These are phyloP conservation scores for Alternaria sp. DNA, from an alignment of 2,329 filamentous ascomycete species.

Conservation along the genomic window DNA sequence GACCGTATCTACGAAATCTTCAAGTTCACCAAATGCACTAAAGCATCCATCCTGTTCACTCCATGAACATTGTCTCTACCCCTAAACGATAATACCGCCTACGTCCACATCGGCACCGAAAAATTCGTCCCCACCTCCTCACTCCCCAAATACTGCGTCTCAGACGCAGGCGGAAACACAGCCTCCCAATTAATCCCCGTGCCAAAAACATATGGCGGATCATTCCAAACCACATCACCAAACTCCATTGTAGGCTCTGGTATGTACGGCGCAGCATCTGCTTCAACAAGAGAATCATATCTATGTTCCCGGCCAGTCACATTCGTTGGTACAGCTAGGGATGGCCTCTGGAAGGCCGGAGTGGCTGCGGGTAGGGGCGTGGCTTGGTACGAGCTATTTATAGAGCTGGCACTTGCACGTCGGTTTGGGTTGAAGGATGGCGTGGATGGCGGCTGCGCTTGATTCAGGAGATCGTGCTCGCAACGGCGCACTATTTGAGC, in stretches of 20 bases:
- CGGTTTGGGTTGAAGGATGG: not conserved
- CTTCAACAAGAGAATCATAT: not conserved
- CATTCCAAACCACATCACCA: slow-evolving; percentile 5
- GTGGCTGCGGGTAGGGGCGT: not conserved
- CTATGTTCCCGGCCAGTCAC: not conserved
- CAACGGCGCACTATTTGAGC: slow-evolving; percentile 37
- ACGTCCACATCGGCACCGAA: slow-evolving; percentile 15
- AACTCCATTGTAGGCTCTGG: slow-evolving; percentile 8
- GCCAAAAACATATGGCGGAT: slow-evolving; percentile 11
- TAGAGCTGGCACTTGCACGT: slow-evolving; percentile 6
- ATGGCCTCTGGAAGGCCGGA: not conserved
- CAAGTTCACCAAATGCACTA: not conserved
- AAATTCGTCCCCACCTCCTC: slow-evolving; percentile 4
- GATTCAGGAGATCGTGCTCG: slow-evolving; percentile 30
- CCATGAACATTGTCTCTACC: not conserved
- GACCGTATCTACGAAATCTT: not conserved
- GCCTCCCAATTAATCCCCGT: slow-evolving; percentile 31
- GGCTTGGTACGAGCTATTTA: slow-evolving; percentile 1
- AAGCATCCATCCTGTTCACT: not conserved
- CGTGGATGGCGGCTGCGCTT: not conserved
- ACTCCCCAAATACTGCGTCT: not conserved
- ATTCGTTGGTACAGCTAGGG: not conserved
- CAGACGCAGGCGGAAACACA: slow-evolving; percentile 20
- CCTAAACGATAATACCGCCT: not conserved
- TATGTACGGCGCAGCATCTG: not conserved